phyloP scores from a whole-genome alignment of 164 flowering plant species.

The Kingdonia uniflora region DNA sequence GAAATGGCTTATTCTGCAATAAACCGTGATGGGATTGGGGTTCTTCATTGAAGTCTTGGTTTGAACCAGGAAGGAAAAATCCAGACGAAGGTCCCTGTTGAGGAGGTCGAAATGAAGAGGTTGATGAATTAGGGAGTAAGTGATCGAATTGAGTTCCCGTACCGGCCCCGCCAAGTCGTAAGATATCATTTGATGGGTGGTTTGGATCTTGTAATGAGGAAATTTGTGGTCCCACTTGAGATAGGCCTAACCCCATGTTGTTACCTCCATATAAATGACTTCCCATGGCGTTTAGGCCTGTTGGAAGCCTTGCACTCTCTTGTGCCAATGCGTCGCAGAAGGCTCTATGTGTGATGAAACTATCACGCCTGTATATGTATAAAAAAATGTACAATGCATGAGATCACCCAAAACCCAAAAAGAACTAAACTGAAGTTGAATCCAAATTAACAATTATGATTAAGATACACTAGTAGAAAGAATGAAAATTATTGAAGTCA shows the following conservation, averaged over 20 bases:
- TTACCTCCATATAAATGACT: conserved; percentile 42
- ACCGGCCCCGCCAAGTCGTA: conserved; percentile 34
- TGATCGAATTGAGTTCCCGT: conserved; percentile 33
- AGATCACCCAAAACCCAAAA: background rate
- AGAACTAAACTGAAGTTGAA: no score
- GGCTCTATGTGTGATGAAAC: conserved; percentile 88
- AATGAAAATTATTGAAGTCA: no score
- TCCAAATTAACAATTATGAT: no score
- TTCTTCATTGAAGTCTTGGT: conserved; percentile 31
- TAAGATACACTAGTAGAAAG: no score
- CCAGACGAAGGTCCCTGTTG: conserved; percentile 17
- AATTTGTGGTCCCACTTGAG: conserved; percentile 38
- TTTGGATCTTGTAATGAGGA: conserved; percentile 31
- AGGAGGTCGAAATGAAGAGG: conserved; percentile 20
- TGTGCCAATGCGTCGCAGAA: conserved; percentile 91
- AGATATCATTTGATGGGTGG: conserved; percentile 25
- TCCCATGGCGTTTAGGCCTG: conserved; percentile 42
- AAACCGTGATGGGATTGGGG: conserved; percentile 24
- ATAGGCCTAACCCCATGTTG: conserved; percentile 40
- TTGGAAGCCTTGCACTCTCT: conserved; percentile 64
- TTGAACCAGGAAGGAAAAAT: conserved; percentile 25
- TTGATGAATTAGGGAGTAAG: conserved; percentile 21
- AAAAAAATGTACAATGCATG: conserved; percentile 4
- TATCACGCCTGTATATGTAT: conserved; percentile 58
- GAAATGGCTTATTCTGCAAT: conserved; percentile 31